Conservation (phyloP, 2,329 filamentous ascomycete genomes). For the Penicillium aurantiogriseum region DNA sequence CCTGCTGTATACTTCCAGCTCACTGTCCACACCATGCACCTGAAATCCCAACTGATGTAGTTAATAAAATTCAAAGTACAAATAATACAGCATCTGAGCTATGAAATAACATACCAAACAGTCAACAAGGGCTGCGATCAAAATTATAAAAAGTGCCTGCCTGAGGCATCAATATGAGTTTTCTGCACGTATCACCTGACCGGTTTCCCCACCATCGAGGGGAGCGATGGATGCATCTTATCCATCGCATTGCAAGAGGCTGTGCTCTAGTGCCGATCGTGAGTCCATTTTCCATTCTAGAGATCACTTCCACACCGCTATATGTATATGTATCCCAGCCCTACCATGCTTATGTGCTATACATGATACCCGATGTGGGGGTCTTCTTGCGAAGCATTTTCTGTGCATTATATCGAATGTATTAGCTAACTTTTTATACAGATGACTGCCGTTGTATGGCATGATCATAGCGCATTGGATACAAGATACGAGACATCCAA, state of each 20-base stretch:
- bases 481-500: constrained; percentile 24
- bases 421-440: constrained; percentile 25
- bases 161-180: constrained; percentile 25
- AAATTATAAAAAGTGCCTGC: constrained; percentile 11
- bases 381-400: neutral
- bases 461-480: constrained; percentile 32
- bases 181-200: constrained; percentile 33
- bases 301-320: neutral
- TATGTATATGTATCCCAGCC: neutral
- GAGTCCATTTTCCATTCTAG: constrained; percentile 21
- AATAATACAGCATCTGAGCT: fast-evolving
- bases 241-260: constrained; percentile 22
- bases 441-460: constrained; percentile 35
- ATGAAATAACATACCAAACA: neutral
- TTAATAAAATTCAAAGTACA: neutral
- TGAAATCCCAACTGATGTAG: neutral
- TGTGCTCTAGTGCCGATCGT: constrained; percentile 35
- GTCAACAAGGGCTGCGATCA: neutral
- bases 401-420: neutral
- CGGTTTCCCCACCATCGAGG: constrained; percentile 26
- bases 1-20: neutral
- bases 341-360: neutral
- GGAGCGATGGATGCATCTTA: constrained; percentile 24
- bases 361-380: constrained; percentile 2
- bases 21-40: fast-evolving